Percentiles rank a stretch among this genome's conserved stretches.
Conservation (phyloP, 345 rosid genomes). For the Rhizophora apiculata region DNA sequence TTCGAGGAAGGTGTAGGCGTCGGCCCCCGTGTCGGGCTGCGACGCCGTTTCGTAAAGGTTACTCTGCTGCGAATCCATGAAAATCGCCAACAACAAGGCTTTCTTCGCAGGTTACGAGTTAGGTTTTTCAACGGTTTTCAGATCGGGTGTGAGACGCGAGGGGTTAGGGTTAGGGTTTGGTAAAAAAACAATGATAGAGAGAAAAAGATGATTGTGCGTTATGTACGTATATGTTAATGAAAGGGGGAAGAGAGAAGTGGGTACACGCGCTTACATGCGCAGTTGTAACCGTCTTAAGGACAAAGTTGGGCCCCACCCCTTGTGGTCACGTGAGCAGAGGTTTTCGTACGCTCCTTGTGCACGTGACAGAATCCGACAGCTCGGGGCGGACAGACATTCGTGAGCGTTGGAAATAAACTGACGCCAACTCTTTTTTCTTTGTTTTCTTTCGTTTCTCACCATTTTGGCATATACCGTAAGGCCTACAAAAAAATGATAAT, state of each 20-base stretch:
- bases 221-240: no score
- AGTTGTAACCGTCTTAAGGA: background rate
- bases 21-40: slow-evolving; percentile 82
- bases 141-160: background rate
- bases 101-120: background rate
- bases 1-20: slow-evolving; percentile 92
- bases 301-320: no score
- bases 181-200: background rate
- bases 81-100: background rate
- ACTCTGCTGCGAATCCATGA: slow-evolving; percentile 74
- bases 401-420: no score
- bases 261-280: slow-evolving; percentile 8
- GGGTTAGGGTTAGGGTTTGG: slow-evolving; percentile 27
- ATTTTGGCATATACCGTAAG: no score
- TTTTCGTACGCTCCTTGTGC: background rate
- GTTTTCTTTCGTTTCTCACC: no score
- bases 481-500: no score
- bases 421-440: no score
- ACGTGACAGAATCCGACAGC: background rate
- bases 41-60: slow-evolving; percentile 86
- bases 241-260: background rate
- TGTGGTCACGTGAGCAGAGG: background rate
- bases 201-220: background rate
- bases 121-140: slow-evolving; percentile 23
- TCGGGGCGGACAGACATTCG: no score